Conservation (phyloP, 495 filamentous ascomycete species). For the Aspergillus funiculosus region DNA sequence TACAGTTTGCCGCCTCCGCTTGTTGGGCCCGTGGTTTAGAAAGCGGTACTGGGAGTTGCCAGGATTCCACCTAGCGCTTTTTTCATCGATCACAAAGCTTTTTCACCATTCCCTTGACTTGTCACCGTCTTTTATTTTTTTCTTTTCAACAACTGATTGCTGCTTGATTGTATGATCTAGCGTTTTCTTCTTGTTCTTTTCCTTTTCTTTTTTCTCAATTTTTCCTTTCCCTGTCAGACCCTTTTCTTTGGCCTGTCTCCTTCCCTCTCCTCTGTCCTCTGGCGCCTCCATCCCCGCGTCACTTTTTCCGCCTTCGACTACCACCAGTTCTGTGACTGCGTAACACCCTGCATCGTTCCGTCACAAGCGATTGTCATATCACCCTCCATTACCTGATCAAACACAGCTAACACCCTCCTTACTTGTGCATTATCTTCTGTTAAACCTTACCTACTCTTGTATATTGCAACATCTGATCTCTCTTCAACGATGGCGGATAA, state of each 20-base stretch:
- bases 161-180: slow-evolving; percentile 19
- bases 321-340: slow-evolving; percentile 21
- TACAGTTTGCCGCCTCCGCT: slow-evolving; percentile 13
- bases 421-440: slow-evolving; percentile 18
- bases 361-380: slow-evolving; percentile 22
- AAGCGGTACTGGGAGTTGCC: slow-evolving; percentile 15
- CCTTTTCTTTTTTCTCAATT: slow-evolving; percentile 1
- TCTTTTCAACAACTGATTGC: slow-evolving; percentile 16
- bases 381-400: slow-evolving; percentile 14
- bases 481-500: slow-evolving; percentile 62
- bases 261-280: slow-evolving; percentile 7
- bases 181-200: slow-evolving; percentile 5
- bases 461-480: slow-evolving; percentile 18
- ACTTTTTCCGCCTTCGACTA: slow-evolving; percentile 23
- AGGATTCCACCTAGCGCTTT: slow-evolving; percentile 22
- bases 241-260: slow-evolving; percentile 7
- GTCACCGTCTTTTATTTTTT: slow-evolving; percentile 22
- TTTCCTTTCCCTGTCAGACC: slow-evolving; percentile 14
- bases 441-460: slow-evolving; percentile 18
- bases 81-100: slow-evolving; percentile 22
- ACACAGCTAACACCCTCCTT: slow-evolving; percentile 14
- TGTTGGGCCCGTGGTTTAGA: slow-evolving; percentile 14
- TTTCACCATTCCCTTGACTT: slow-evolving; percentile 24
- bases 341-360: slow-evolving; percentile 27
- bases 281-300: slow-evolving; percentile 20